These are phyloP conservation scores for Mentha longifolia DNA, from an alignment of 257 asterid genomes.

Conservation along the genomic window DNA sequence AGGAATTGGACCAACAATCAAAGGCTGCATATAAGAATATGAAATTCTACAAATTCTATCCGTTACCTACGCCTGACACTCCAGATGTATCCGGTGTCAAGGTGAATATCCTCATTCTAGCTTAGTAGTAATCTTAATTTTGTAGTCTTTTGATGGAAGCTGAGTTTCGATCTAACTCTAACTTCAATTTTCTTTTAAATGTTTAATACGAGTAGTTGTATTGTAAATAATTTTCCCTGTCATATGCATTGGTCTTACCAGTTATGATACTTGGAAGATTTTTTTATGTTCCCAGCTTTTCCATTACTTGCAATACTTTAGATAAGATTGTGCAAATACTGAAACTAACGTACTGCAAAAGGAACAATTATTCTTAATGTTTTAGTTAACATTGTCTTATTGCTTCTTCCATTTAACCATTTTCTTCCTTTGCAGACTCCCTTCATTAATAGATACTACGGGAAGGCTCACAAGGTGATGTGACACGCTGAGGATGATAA, in stretches of 20 bases:
- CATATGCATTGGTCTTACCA: too few species aligned
- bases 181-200: not conserved
- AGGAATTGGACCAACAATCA: conserved; percentile 69
- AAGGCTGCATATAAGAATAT: conserved; percentile 73
- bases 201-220: not conserved
- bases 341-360: too few species aligned
- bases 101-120: conserved; percentile 47
- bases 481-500: not conserved
- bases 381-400: not conserved
- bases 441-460: conserved; percentile 90
- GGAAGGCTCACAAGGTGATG: conserved; percentile 73
- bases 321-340: too few species aligned
- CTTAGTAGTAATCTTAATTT: not conserved
- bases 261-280: too few species aligned
- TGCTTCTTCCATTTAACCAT: not conserved
- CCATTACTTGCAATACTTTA: too few species aligned
- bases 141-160: not conserved
- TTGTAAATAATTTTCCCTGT: too few species aligned
- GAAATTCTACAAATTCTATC: conserved; percentile 84
- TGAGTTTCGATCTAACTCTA: not conserved
- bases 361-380: too few species aligned
- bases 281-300: too few species aligned
- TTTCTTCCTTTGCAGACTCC: conserved; percentile 55
- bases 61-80: conserved; percentile 66
- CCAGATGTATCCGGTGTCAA: conserved; percentile 84